Base-by-base conservation (phyloP, 1,284 basidiomycete genomes). In the Puccinia brachypodii region DNA sequence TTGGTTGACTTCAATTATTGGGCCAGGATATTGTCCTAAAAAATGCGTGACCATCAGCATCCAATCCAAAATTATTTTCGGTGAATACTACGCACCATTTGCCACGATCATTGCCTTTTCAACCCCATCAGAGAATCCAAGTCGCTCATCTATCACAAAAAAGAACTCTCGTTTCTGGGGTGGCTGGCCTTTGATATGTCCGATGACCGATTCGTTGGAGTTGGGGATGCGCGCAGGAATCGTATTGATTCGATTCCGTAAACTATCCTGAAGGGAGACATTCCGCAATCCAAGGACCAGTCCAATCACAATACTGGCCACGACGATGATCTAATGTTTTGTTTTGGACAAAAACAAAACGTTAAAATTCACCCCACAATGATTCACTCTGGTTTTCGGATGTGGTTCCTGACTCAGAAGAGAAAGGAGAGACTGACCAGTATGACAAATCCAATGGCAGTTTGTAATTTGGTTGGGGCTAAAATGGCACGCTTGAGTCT, bases 11-110 rank as follows among this genome's bases (percentile, higher is more conserved):
- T 84, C 83, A 64, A 84, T 81, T 0, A 74, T 80, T 6, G 83
- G 83, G 1, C 83, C 83, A n/a, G 83, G 83, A 75, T 82, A 83
- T 78, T 78, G 71, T 16, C 83, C 83, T 83, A 72, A n/a, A 1
- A 8, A n/a, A 36, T 44, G 19, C 25, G 33, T 11, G 0, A 50
- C 8, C 8, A 33, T 47, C 50, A 78, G 60, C 28, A 19, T n/a
- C 40, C 38, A 47, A n/a, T 62, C 4, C 25, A 19, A 31, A 44
- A n/a, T 68, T 8, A 44, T n/a, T n/a, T 28, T 8, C 2, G 40
- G 1, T 44, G 8, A 6, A 44, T 36, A 25, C 56, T 25, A 64
- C 82, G 25, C 25, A 83, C 83, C 83, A 56, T 84, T 84, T 16
- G 83, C 83, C 22, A 84, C 83, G 8, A 84, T 66, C 83, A 84